phyloP scores from a whole-genome alignment of 805 yeast genomes.

The Pichia insulana region DNA sequence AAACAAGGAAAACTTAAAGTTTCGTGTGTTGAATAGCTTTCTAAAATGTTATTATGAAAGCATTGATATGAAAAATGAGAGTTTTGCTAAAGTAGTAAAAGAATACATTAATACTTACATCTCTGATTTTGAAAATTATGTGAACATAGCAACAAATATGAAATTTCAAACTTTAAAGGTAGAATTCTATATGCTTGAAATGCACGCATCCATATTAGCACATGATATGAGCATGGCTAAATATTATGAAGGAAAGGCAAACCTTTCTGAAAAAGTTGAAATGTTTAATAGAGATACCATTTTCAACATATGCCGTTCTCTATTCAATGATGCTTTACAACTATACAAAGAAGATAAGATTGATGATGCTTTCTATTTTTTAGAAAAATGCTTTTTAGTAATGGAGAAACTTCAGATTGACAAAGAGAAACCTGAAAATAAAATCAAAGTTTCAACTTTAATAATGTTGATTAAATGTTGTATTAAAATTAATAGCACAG shows the following conservation, averaged over 20 bases:
- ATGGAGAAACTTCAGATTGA: slow-evolving; percentile 11
- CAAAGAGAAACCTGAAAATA: slow-evolving; percentile 11
- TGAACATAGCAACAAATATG: not conserved
- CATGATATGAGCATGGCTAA: slow-evolving; percentile 30
- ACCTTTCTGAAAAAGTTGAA: slow-evolving; percentile 10
- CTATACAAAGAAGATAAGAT: slow-evolving; percentile 7
- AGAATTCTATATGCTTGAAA: slow-evolving; percentile 26
- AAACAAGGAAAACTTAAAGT: slow-evolving; percentile 17
- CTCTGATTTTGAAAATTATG: slow-evolving; percentile 16
- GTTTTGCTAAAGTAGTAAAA: slow-evolving; percentile 19
- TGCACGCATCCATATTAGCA: slow-evolving; percentile 24
- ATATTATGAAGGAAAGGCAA: slow-evolving; percentile 27
- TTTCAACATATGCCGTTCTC: slow-evolving; percentile 26
- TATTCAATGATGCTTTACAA: slow-evolving; percentile 24
- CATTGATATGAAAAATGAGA: slow-evolving; percentile 20
- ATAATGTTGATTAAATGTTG: slow-evolving; percentile 22
- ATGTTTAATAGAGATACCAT: slow-evolving; percentile 14
- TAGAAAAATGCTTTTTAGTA: slow-evolving; percentile 12
- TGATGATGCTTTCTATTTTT: slow-evolving; percentile 12
- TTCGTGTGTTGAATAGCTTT: slow-evolving; percentile 27
- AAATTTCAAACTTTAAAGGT: slow-evolving; percentile 8
- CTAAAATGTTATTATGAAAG: slow-evolving; percentile 22
- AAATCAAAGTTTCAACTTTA: slow-evolving; percentile 19
- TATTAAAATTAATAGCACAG: slow-evolving; percentile 17
- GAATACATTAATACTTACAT: slow-evolving; percentile 24